A percentile compares a stretch with the other conserved stretches of the same genome.
These are phyloP conservation scores for Colletotrichum aenigma DNA, from an alignment of 2,329 filamentous ascomycete genomes.

Conservation along the genomic window DNA sequence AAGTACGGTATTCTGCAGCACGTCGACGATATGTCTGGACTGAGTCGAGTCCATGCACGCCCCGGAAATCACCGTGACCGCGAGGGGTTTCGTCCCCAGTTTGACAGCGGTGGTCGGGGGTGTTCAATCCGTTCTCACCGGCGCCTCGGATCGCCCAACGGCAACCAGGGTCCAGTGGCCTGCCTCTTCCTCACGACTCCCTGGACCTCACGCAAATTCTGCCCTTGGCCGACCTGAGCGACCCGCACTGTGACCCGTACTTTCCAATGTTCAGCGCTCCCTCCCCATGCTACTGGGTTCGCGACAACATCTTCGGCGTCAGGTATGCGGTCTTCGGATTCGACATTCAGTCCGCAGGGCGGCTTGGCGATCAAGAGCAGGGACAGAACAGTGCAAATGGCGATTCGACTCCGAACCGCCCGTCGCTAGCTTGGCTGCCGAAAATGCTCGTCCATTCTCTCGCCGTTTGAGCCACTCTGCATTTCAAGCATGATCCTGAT, in stretches of 20 bases:
- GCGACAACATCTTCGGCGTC: not conserved
- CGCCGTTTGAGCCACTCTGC: not conserved
- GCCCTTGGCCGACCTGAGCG: slow-evolving; percentile 14
- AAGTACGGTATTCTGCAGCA: not conserved
- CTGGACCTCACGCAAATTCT: not conserved
- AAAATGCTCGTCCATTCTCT: not conserved
- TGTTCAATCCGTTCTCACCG: not conserved
- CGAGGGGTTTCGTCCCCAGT: not conserved
- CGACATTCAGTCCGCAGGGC: not conserved
- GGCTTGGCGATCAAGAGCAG: not conserved
- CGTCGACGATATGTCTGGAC: not conserved
- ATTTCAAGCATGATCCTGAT: not conserved
- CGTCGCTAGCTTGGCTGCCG: not conserved
- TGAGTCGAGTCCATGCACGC: not conserved
- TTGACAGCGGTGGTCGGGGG: not conserved
- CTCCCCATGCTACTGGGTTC: not conserved
- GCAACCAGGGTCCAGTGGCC: not conserved
- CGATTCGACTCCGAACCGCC: not conserved
- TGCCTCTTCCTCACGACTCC: not conserved
- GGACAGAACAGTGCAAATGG: not conserved
- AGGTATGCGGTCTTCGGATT: not conserved
- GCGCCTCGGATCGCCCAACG: not conserved
- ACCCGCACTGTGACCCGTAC: not conserved
- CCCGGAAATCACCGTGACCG: slow-evolving; percentile 2
- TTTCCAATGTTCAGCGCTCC: not conserved